Evolutionary conservation across 139 green algal genomes (phyloP), one percentile per base, ranked within the genome.

Genomic region (Chlamydomonas sphaeroides): DNA sequence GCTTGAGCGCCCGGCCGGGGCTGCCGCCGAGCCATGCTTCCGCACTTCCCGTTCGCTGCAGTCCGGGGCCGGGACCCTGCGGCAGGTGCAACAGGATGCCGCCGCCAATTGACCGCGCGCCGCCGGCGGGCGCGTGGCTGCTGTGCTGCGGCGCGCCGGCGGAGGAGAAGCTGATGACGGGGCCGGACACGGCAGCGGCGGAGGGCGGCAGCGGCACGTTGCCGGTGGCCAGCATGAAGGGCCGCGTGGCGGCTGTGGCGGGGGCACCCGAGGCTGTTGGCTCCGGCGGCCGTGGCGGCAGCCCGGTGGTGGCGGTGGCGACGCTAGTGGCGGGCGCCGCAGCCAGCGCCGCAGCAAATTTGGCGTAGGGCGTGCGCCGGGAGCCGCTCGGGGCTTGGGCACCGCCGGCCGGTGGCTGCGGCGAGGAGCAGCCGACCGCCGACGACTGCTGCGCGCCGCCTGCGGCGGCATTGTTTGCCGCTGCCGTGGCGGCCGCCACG

Each of bases 81-180:
- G 74, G 75, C 15, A 82, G 42, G 10, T 38, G 41, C 21, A 73
- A 21, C 42, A 82, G 32, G 10, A 82, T 82, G 75, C 62, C 75
- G 32, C 75, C 75, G 21, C 75, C 75, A 21, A 73, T 73, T 41
- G 62, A 71, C 38, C 56, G 41, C 1, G 39, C 25, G 21, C 59
- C 35, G 18, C 59, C 59, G 7, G 73, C 21, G 32, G 53, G 20
- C 53, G 59, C 62, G 32, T 51, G 42, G 26, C 41, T 42, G 1
- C 62, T 73, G 41, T 82, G 75, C 62, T 82, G 75, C 10, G 75
- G 75, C 62, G 23, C 17, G 33, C 75, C 75, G 17, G 5, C 62
- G 32, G 25, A 30, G n/a, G 62, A 51, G 45, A 73, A 82, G 59
- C 41, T 65, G 42, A 82, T 65, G 21, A 73, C 62, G 30, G 75